These are phyloP conservation scores for Alternaria consortialis DNA, from an alignment of 2,329 filamentous ascomycete genomes.

Conservation along the genomic window DNA sequence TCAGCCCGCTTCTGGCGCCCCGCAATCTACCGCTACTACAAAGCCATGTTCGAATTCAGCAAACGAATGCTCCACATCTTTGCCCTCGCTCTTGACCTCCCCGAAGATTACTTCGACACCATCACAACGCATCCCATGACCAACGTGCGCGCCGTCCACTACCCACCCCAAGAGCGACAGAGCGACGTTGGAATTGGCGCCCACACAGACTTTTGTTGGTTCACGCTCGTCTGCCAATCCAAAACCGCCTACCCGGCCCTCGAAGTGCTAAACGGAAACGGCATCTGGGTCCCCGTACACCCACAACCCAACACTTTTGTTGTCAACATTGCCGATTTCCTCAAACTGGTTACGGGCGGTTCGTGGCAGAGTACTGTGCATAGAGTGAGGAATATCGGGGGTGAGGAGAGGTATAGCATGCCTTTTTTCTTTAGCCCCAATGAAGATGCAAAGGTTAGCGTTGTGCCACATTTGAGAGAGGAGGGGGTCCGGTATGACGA, in stretches of 20 bases:
- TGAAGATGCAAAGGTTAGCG: constrained; percentile 45
- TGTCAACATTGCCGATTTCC: constrained; percentile 54
- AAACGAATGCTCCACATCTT: constrained; percentile 47
- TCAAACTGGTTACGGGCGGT: constrained; percentile 54
- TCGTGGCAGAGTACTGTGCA: constrained; percentile 54
- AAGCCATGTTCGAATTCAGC: constrained; percentile 41
- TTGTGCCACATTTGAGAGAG: constrained; percentile 40
- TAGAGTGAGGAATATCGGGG: constrained; percentile 51
- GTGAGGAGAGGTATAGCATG: constrained; percentile 52
- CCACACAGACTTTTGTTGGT: constrained; percentile 56
- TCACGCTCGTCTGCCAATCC: constrained; percentile 52
- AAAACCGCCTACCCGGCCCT: constrained; percentile 40
- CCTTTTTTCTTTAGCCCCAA: constrained; percentile 54
- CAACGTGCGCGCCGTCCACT: constrained; percentile 54
- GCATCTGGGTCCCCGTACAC: constrained; percentile 52
- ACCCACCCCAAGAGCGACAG: constrained; percentile 49
- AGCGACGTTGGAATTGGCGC: constrained; percentile 52
- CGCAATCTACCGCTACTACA: constrained; percentile 45
- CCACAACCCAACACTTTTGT: constrained; percentile 50
- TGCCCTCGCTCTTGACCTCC: constrained; percentile 53
- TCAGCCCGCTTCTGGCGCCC: constrained; percentile 42
- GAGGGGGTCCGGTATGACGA: constrained; percentile 39
- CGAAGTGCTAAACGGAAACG: constrained; percentile 55
- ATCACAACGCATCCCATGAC: constrained; percentile 54
- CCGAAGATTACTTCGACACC: constrained; percentile 51